phyloP scores from a whole-genome alignment of 1,284 basidiomycete species.

The Ceratorhiza oryzae-sativae region DNA sequence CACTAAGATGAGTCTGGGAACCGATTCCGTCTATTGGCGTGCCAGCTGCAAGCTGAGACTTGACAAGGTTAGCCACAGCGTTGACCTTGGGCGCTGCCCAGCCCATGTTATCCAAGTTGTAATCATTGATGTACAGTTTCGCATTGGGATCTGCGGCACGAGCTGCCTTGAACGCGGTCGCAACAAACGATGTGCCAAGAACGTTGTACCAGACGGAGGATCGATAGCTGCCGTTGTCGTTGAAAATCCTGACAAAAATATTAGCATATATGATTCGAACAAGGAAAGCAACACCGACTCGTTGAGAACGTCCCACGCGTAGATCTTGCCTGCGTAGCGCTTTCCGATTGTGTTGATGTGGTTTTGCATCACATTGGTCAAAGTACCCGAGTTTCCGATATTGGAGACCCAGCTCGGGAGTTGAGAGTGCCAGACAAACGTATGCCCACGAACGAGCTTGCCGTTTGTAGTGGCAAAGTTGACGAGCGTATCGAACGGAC shows the following conservation, averaged over 20 bases:
- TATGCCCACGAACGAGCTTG: constrained; percentile 32
- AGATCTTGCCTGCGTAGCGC: constrained; percentile 55
- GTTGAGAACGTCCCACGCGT: constrained; percentile 55
- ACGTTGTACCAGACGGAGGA: constrained; percentile 53
- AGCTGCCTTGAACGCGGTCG: constrained; percentile 18
- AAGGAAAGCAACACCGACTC: constrained; percentile 44
- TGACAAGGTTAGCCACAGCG: constrained; percentile 60
- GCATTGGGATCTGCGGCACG: constrained; percentile 6
- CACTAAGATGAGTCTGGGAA: constrained; percentile 52
- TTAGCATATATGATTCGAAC: neutral
- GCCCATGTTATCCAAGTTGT: constrained; percentile 48
- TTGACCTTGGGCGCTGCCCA: constrained; percentile 60
- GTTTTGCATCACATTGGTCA: constrained; percentile 52
- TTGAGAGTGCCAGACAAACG: constrained; percentile 58
- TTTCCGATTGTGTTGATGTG: constrained; percentile 55
- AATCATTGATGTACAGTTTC: constrained; percentile 33
- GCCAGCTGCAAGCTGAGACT: constrained; percentile 55
- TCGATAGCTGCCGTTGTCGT: constrained; percentile 53
- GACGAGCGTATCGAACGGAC: constrained; percentile 5
- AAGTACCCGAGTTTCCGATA: constrained; percentile 36
- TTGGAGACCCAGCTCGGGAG: constrained; percentile 57
- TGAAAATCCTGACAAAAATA: constrained; percentile 54
- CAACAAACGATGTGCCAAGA: constrained; percentile 42
- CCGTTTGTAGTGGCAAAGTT: constrained; percentile 32
- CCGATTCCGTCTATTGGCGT: constrained; percentile 67